Evolutionary conservation across 306 rosid species (phyloP).

Genomic region (Calophaca sinica): DNA sequence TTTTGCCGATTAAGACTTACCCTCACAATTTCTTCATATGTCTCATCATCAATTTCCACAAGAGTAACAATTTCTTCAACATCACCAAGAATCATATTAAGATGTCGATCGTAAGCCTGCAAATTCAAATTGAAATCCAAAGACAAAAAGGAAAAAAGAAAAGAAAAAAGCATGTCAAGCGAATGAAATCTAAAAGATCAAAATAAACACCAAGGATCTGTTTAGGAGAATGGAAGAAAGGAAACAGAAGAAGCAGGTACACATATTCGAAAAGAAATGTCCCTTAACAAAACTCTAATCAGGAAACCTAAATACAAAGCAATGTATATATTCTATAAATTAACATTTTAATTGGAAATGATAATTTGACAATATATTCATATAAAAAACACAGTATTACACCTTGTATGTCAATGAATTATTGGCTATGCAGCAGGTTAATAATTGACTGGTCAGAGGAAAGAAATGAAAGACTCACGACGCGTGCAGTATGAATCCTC

Average conservation of each 20-base stretch:
- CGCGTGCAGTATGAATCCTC: background rate
- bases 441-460: background rate
- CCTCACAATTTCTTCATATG: conserved; percentile 99
- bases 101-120: conserved; percentile 99
- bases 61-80: conserved; percentile 94
- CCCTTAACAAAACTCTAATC: background rate
- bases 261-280: background rate
- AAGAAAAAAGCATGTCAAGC: background rate
- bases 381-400: background rate
- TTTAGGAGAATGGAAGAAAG: background rate
- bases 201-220: conserved; percentile 11
- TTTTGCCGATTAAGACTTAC: conserved; percentile 55
- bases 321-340: background rate
- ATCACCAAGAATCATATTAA: conserved; percentile 99
- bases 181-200: background rate
- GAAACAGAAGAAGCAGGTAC: background rate
- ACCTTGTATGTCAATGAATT: background rate
- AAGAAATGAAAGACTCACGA: background rate
- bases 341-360: conserved; percentile 1
- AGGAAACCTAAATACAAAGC: conserved; percentile 4
- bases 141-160: conserved; percentile 3
- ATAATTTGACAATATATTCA: background rate
- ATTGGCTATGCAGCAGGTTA: conserved; percentile 12
- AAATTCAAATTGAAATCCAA: conserved; percentile 46
- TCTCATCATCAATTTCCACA: conserved; percentile 96